Evolutionary conservation across 2,329 filamentous ascomycete genomes (phyloP), one percentile per base, ranked within the genome.

Genomic region (Fusarium sororula): DNA sequence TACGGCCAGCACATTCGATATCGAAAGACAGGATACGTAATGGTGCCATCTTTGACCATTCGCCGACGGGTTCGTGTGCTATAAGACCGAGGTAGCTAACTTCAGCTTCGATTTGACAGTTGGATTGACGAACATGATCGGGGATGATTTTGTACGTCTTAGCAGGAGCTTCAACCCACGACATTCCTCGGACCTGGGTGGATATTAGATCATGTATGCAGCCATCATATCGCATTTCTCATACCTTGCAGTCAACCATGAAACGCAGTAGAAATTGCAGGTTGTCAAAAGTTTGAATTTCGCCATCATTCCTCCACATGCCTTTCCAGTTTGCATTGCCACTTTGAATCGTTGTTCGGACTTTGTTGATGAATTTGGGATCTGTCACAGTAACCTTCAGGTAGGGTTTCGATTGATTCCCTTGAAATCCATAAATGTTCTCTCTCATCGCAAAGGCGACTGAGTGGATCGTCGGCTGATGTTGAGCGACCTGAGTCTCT

Each of bases 11-110:
- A 82, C 96, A 99, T 83, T 99, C 96, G 77, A 99, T 99, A 89
- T 99, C 96, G 79, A 99, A 98, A 9, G 96, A 98, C 51, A 99
- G 84, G 53, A 98, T 93, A 70, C 96, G 91, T 7, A 99, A 86
- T 0, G 96, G 96, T 0, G 97, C 96, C 92, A 98, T 98, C 84
- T 98, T 99, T 35, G 94, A 94, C 95, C 96, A 99, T 80, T 98
- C 95, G 24, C 95, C 96, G 75, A 96, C 93, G 5, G 95, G 91
- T 55, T 93, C 90, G 82, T 98, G 96, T 15, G 96, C 91, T 72
- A 98, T 91, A 14, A 99, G 86, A 78, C 98, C 92, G 66, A 87
- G 86, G 79, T 97, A 98, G 81, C 93, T 91, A 63, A 97, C 90
- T 75, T 92, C 89, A 18, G 96, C 96, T 84, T 99, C 96, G 73